Percentiles rank a stretch among this genome's conserved stretches.
Conservation (phyloP, 2,329 filamentous ascomycete genomes). For the Stagonosporopsis cucurbitacearum region DNA sequence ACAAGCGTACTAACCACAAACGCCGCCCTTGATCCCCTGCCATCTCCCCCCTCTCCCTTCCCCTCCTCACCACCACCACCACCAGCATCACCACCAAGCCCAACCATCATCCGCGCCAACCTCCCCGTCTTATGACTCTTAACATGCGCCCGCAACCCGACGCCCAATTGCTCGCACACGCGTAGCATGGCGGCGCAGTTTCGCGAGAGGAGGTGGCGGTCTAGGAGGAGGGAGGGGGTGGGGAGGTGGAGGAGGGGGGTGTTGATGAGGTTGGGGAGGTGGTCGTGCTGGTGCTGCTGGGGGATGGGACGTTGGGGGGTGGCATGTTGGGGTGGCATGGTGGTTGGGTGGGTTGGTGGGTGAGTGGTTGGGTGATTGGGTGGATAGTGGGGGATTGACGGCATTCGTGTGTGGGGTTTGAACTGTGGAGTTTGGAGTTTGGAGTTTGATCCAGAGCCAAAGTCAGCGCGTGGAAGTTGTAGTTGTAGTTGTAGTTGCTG, state of each 20-base stretch:
- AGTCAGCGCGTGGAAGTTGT: too few relatives aligned
- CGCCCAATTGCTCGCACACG: slow-evolving; percentile 62
- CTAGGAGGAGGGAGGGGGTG: slow-evolving; percentile 72
- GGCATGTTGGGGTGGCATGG: too few relatives aligned
- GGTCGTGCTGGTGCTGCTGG: neutral
- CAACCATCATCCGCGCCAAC: slow-evolving; percentile 73
- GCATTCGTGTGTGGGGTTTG: too few relatives aligned
- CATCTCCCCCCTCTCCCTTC: slow-evolving; percentile 42
- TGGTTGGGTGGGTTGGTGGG: too few relatives aligned
- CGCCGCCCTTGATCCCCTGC: slow-evolving; percentile 48
- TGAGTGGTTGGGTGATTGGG: too few relatives aligned
- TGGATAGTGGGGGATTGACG: too few relatives aligned
- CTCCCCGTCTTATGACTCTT: slow-evolving; percentile 85
- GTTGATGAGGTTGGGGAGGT: slow-evolving; percentile 64
- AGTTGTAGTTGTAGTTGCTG: too few relatives aligned
- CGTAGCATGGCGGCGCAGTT: slow-evolving; percentile 77
- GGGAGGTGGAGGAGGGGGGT: slow-evolving; percentile 56
- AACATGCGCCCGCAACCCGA: slow-evolving; percentile 77
- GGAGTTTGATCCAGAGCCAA: too few relatives aligned
- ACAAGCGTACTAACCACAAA: slow-evolving; percentile 76
- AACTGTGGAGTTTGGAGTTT: too few relatives aligned
- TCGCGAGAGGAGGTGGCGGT: slow-evolving; percentile 67
- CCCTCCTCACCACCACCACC: too few relatives aligned
- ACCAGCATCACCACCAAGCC: too few relatives aligned
- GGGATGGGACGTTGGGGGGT: too few relatives aligned